Evolutionary conservation across 2,329 filamentous ascomycete genomes (phyloP).

Genomic region (Aspergillus melleus): DNA sequence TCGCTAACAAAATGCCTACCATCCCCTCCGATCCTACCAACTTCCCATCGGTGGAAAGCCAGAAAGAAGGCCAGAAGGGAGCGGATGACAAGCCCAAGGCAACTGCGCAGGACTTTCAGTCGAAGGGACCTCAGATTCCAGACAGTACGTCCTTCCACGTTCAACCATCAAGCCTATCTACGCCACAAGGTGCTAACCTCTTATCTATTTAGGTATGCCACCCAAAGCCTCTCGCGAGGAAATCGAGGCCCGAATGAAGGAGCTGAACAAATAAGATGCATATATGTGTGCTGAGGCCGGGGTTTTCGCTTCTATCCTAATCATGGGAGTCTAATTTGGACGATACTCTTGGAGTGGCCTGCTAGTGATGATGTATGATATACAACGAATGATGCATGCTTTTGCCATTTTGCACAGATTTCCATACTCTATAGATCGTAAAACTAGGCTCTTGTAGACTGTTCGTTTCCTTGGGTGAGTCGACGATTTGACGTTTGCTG

Average conservation of each 20-base stretch:
- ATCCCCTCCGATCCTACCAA: conserved; percentile 28
- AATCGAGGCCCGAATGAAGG: conserved; percentile 62
- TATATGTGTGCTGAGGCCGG: background rate
- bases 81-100: conserved; percentile 42
- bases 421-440: background rate
- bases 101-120: conserved; percentile 33
- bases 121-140: conserved; percentile 49
- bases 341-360: background rate
- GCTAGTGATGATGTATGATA: background rate
- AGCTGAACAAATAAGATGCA: conserved; percentile 62
- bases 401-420: background rate
- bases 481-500: too few relatives aligned
- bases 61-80: conserved; percentile 27
- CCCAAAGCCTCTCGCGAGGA: conserved; percentile 62
- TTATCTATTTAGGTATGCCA: conserved; percentile 36
- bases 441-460: too few relatives aligned
- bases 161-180: background rate
- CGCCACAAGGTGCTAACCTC: background rate
- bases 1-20: conserved; percentile 26
- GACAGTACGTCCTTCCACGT: conserved; percentile 29
- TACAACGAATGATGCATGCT: background rate
- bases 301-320: background rate
- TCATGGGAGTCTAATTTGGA: background rate
- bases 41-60: conserved; percentile 22
- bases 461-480: too few relatives aligned